Evolutionary conservation across 2,329 filamentous ascomycete species (phyloP).

Genomic region (Arachnomyces sp.): DNA sequence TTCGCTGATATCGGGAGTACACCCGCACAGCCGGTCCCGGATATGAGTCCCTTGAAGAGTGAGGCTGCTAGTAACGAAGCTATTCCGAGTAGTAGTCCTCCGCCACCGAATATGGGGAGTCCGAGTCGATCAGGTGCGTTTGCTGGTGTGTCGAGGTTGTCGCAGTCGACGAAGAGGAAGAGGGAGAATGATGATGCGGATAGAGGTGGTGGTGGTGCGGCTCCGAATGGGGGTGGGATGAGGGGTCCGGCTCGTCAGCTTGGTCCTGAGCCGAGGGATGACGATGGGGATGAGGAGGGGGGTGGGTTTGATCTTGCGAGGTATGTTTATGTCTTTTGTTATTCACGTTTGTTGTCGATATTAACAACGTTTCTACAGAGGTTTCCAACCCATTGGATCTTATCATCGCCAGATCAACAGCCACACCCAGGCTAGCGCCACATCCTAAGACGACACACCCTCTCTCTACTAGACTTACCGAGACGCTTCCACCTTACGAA

Average conservation of each 20-base stretch:
- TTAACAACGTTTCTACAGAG: slow-evolving; percentile 23
- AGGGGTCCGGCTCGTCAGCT: background rate
- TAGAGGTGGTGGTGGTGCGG: slow-evolving; percentile 3
- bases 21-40: slow-evolving; percentile 33
- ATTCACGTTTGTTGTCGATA: background rate
- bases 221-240: slow-evolving; percentile 7
- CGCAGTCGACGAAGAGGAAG: background rate
- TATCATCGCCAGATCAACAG: slow-evolving; percentile 37
- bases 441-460: background rate
- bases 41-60: slow-evolving; percentile 42
- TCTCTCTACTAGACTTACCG: no score
- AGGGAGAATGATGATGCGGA: slow-evolving; percentile 9
- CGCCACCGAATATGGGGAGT: slow-evolving; percentile 37
- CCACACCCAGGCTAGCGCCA: slow-evolving; percentile 16
- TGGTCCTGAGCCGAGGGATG: slow-evolving; percentile 21
- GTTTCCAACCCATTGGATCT: slow-evolving; percentile 42
- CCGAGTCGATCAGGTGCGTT: no score
- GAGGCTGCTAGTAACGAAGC: slow-evolving; percentile 23
- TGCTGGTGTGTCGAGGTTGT: no score
- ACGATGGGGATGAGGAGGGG: slow-evolving; percentile 32
- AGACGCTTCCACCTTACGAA: no score
- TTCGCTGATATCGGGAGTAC: slow-evolving; percentile 40
- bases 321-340: slow-evolving; percentile 21
- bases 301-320: slow-evolving; percentile 40
- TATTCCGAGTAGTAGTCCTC: slow-evolving; percentile 41